Evolutionary conservation across 1,139 yeast species (phyloP), one percentile per base, ranked within the genome.

Genomic region (Fermentozyma sake): DNA sequence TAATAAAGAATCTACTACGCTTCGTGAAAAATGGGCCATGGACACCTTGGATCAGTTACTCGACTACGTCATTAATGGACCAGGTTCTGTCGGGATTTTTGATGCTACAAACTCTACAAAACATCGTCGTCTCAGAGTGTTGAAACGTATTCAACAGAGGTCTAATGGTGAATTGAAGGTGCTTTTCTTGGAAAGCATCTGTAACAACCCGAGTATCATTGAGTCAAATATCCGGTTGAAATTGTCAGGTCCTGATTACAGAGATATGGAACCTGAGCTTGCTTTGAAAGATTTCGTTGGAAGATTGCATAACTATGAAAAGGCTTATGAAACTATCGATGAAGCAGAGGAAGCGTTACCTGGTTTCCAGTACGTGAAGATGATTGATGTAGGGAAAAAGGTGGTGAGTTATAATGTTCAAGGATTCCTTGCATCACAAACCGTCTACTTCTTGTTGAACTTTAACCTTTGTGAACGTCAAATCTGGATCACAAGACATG

Each of bases 1-100:
- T 35, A 87, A 91, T 50, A 58, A 66, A 25, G 63, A 73, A 18
- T 76, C 82, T 14, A 76, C 76, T 9, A 63, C 70, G 16, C 62
- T 87, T 28, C 71, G 97, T 36, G 97, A 91, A 44, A 76, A 81
- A 52, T 89, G 97, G 96, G 98, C 98, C 0, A 79, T 83, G 78
- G 96, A 89, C 41, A 91, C 97, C 0, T 62, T 91, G 34, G 94
- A 86, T 36, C 84, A 82, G 46, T 58, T 91, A 35, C 64, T 91
- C 20, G 93, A 86, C 44, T 89, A 84, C 53, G 73, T 91, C 5
- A 55, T 86, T 29, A 69, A 73, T 15, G 95, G 89, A 0, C 75
- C 79, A 17, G 97, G 97, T 2, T 79, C 89, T 4, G 96, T 89
- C 9, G 98, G 96, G 2, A 86, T 91, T 10, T 80, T 91, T 47